Base-by-base conservation (phyloP, 768 basidiomycete species). In the Mrakia blollopis region DNA sequence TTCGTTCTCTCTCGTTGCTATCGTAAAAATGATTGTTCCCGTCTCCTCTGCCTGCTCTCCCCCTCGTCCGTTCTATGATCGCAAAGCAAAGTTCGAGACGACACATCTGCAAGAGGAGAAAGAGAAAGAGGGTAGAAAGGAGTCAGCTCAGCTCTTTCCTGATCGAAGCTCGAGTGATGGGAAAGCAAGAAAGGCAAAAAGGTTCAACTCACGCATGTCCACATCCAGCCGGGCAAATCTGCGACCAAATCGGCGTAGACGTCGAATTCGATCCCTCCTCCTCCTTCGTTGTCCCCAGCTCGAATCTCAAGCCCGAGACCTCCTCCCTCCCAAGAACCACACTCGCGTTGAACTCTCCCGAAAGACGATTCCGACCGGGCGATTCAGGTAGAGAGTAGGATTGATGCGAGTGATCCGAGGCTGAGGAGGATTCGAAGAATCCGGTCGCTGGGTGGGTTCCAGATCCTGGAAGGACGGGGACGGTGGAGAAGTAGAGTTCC, bases 201-300 rank as follows among this genome's bases (percentile, higher is more conserved):
- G 2, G 14, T 25, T 3, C 2, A 13, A 74, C 73, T 39, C 47
- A 74, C 73, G 25, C 18, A 67, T 74, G 73, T 7, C 73, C 73
- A 37, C 73, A 74, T 3, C 73, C 73, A 30, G 73, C 41, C 23
- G 73, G 62, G 41, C 73, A 74, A n/a, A n/a, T 47, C 30, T 50
- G 57, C 47, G 28, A 37, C 44, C 57, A 74, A 16, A 57, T 32
- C 39, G 41, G 16, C 37, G 47, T 50, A 5, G 16, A 16, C 2
- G 14, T 50, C 2, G 47, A 50, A 18, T 9, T 44, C 73, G 44
- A 39, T 16, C 62, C 73, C 28, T 65, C 61, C 60, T 44, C 41
- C 13, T 25, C 37, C 21, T 28, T 41, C 73, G 41, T 47, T 39
- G 39, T 35, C 37, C 30, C 57, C 60, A 39, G 5, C 41, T 41